Evolutionary conservation across 208 protist species (phyloP).

Genomic region (Crithidia fasciculata): DNA sequence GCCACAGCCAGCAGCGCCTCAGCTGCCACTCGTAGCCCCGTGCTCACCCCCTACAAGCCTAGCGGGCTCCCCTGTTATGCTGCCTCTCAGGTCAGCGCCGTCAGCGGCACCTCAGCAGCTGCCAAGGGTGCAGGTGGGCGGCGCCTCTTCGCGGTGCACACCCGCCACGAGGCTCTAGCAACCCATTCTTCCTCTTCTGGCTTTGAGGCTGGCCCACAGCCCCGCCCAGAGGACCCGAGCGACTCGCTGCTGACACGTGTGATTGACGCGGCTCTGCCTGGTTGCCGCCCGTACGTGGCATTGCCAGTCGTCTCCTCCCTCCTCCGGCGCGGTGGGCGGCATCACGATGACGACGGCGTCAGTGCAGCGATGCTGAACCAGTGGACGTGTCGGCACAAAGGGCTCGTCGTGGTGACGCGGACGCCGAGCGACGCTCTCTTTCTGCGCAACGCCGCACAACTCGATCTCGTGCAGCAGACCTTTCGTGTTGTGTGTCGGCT

Average conservation of each 20-base stretch:
- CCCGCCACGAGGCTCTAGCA: not conserved
- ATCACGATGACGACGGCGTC: no score
- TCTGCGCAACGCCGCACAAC: conserved; percentile 62
- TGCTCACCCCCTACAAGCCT: conserved; percentile 69
- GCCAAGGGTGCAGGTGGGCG: conserved; percentile 25
- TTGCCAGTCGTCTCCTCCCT: conserved; percentile 32
- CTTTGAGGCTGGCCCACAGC: conserved; percentile 22
- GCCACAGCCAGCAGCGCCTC: not conserved
- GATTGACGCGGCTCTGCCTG: conserved; percentile 48
- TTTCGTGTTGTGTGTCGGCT: conserved; percentile 77
- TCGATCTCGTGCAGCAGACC: conserved; percentile 59
- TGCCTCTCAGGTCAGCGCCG: conserved; percentile 44
- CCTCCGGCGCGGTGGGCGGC: conserved; percentile 16
- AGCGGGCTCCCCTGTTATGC: conserved; percentile 67
- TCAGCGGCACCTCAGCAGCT: not conserved
- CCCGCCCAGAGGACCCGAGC: conserved; percentile 43
- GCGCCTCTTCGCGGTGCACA: conserved; percentile 34
- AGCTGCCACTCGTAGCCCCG: not conserved
- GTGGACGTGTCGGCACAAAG: conserved; percentile 57
- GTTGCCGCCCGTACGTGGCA: conserved; percentile 30
- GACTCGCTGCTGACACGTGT: conserved; percentile 62
- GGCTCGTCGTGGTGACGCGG: conserved; percentile 52
- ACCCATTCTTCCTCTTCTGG: not conserved
- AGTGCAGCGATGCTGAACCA: conserved; percentile 46
- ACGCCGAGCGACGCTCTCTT: conserved; percentile 53